Evolutionary conservation across 164 flowering plant genomes (phyloP).

Genomic region (Umbilicus rupestris): DNA sequence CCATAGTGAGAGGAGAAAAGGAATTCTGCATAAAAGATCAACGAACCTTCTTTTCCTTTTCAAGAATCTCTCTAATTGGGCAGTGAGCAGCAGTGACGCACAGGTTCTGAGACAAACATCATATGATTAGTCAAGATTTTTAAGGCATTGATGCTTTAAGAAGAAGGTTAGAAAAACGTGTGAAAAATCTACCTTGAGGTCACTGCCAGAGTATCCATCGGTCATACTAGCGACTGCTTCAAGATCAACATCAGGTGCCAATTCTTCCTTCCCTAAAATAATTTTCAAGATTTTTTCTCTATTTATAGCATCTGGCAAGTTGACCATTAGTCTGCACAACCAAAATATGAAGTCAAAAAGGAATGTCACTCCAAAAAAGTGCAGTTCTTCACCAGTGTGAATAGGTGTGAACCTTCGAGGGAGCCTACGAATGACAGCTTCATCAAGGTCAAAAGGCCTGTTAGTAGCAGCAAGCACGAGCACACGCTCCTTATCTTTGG

Average conservation of each 20-base stretch:
- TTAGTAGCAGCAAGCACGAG: constrained; percentile 94
- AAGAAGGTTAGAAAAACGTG: not conserved
- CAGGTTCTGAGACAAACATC: constrained; percentile 42
- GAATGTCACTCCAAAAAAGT: not conserved
- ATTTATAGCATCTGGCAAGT: constrained; percentile 80
- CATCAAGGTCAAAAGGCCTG: constrained; percentile 94
- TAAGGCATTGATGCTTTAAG: not conserved
- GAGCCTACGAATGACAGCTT: constrained; percentile 78
- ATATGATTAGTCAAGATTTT: constrained; percentile 9
- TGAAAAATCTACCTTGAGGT: constrained; percentile 54
- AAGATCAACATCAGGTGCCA: constrained; percentile 64
- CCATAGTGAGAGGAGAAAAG: not conserved
- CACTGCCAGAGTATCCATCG: constrained; percentile 99
- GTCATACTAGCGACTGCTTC: constrained; percentile 78
- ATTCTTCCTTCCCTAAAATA: constrained; percentile 77
- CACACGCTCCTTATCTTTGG: constrained; percentile 89
- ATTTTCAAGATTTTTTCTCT: constrained; percentile 76
- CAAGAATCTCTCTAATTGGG: constrained; percentile 61
- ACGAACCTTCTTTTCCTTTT: constrained; percentile 67
- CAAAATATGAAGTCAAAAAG: not conserved
- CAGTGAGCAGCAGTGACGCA: constrained; percentile 70
- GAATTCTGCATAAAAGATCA: not conserved
- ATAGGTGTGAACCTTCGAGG: constrained; percentile 61
- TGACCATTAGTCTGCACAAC: constrained; percentile 80
- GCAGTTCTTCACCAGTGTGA: not conserved